phyloP scores from a whole-genome alignment of 768 basidiomycete genomes.

The Piloderma croceum region DNA sequence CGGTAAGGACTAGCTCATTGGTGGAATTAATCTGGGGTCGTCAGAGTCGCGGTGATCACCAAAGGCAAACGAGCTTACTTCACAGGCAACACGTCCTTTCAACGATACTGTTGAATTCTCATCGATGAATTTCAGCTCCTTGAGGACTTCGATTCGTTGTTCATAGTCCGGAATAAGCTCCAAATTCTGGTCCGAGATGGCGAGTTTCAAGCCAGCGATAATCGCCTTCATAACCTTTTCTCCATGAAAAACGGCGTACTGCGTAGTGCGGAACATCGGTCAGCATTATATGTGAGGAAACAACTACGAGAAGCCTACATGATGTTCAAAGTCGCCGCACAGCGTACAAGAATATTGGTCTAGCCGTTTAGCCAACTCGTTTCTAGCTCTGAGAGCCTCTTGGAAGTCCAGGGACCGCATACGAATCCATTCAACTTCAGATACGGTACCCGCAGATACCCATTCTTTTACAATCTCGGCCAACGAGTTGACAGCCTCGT shows the following conservation, averaged over 20 bases:
- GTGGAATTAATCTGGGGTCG: slow-evolving; percentile 85
- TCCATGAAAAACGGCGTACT: slow-evolving; percentile 77
- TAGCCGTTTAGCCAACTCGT: slow-evolving; percentile 42
- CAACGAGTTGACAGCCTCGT: slow-evolving; percentile 48
- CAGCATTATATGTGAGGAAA: slow-evolving; percentile 1
- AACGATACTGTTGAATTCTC: slow-evolving; percentile 92
- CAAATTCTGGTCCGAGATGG: slow-evolving; percentile 93
- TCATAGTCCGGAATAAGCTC: slow-evolving; percentile 97
- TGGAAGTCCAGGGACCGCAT: slow-evolving; percentile 89
- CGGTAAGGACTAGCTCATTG: slow-evolving; percentile 94
- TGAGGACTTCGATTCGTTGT: slow-evolving; percentile 84
- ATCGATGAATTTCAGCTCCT: slow-evolving; percentile 90
- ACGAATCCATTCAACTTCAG: slow-evolving; percentile 82
- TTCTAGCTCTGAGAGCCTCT: slow-evolving; percentile 62
- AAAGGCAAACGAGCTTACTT: slow-evolving; percentile 45
- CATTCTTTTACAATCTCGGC: slow-evolving; percentile 53
- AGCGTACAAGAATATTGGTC: slow-evolving; percentile 41
- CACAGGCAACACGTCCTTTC: slow-evolving; percentile 97
- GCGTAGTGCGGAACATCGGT: slow-evolving; percentile 8
- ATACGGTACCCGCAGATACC: slow-evolving; percentile 38
- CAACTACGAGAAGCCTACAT: slow-evolving; percentile 47
- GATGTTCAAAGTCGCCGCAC: slow-evolving; percentile 66
- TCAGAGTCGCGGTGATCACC: neutral
- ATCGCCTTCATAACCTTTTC: slow-evolving; percentile 69
- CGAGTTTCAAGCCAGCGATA: slow-evolving; percentile 73